Conservation (phyloP, 345 rosid genomes). For the Capsella bursapastoris region DNA sequence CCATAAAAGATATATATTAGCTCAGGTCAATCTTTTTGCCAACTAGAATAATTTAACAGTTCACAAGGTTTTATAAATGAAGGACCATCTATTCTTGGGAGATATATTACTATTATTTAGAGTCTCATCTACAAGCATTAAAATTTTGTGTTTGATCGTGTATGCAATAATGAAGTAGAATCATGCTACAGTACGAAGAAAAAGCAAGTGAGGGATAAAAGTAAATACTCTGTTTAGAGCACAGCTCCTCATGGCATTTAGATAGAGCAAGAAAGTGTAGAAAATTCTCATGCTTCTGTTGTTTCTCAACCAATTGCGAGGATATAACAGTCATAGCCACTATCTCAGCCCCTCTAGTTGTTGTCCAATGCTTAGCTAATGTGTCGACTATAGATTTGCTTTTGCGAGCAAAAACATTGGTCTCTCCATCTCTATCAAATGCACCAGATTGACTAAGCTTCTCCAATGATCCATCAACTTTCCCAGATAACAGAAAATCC, state of each 20-base stretch:
- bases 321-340: constrained; percentile 73
- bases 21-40: constrained; percentile 20
- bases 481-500: constrained; percentile 69
- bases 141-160: constrained; percentile 8
- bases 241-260: constrained; percentile 94
- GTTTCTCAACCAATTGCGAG: constrained; percentile 81
- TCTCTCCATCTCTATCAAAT: constrained; percentile 89
- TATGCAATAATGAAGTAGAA: constrained; percentile 16
- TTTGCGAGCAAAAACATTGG: constrained; percentile 74
- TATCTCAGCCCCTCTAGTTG: constrained; percentile 96
- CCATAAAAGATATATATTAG: constrained; percentile 33
- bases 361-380: constrained; percentile 98
- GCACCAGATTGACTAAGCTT: constrained; percentile 78
- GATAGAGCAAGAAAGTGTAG: constrained; percentile 97
- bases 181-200: neutral
- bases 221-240: constrained; percentile 71
- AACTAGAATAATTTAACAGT: constrained; percentile 6
- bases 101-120: neutral
- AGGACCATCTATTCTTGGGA: constrained; percentile 10
- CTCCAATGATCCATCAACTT: constrained; percentile 65
- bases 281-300: constrained; percentile 84
- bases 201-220: constrained; percentile 30
- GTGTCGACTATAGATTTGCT: constrained; percentile 92
- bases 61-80: neutral
- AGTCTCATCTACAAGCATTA: constrained; percentile 1